Evolutionary conservation across 2,329 filamentous ascomycete species (phyloP).

Genomic region (Neofusicoccum parvum): DNA sequence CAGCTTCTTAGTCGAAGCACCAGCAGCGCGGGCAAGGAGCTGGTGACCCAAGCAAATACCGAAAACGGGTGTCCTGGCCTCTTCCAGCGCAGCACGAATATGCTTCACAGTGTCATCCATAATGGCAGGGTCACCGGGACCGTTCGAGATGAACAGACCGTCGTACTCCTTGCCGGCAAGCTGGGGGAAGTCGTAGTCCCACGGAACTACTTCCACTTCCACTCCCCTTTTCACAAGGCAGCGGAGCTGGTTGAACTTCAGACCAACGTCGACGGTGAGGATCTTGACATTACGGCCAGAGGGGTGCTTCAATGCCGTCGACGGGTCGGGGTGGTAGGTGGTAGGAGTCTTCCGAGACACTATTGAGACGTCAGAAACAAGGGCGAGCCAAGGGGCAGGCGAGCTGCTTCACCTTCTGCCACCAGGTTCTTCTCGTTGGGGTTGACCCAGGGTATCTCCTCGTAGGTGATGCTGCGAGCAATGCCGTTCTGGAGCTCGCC

Average conservation of each 20-base stretch:
- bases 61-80: constrained; percentile 84
- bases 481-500: constrained; percentile 42
- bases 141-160: constrained; percentile 96
- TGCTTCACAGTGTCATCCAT: constrained; percentile 79
- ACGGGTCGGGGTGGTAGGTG: constrained; percentile 75
- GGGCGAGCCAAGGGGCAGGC: not conserved
- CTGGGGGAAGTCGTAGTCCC: constrained; percentile 87
- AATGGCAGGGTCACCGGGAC: constrained; percentile 90
- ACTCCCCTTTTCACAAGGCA: constrained; percentile 90
- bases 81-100: constrained; percentile 73
- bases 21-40: constrained; percentile 83
- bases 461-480: constrained; percentile 58
- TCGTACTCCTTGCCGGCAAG: constrained; percentile 84
- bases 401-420: constrained; percentile 73
- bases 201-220: constrained; percentile 91
- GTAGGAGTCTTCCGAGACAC: constrained; percentile 88
- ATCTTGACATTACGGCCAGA: constrained; percentile 86
- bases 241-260: constrained; percentile 97
- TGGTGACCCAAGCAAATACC: constrained; percentile 97
- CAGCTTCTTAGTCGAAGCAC: constrained; percentile 89
- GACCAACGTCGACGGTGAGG: constrained; percentile 91
- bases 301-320: constrained; percentile 77
- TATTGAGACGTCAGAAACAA: constrained; percentile 42
- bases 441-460: constrained; percentile 83
- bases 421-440: constrained; percentile 93